Evolutionary conservation across 176 grass and related monocot species (phyloP).

Genomic region (Carex pumila): DNA sequence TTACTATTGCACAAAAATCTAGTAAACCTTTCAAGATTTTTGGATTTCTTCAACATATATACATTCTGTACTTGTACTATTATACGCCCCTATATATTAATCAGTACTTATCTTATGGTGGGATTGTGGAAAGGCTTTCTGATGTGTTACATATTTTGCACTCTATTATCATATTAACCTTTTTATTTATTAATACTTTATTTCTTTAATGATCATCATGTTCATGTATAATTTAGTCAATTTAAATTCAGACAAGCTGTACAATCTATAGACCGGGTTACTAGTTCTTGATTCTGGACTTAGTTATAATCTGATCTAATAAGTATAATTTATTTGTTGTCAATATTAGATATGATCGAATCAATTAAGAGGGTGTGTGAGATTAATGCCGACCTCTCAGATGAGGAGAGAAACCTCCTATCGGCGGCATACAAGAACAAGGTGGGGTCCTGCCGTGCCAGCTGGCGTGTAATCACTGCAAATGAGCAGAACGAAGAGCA

Average conservation of each 20-base stretch:
- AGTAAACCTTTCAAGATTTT: too few relatives aligned
- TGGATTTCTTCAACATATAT: not conserved
- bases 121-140: not conserved
- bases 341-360: slow-evolving; percentile 34
- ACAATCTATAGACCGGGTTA: not conserved
- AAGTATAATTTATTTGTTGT: not conserved
- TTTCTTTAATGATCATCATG: not conserved
- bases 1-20: not conserved
- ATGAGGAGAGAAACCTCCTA: slow-evolving; percentile 35
- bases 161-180: not conserved
- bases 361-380: slow-evolving; percentile 29
- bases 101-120: not conserved
- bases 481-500: slow-evolving; percentile 29
- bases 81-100: not conserved
- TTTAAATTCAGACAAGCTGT: not conserved
- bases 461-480: slow-evolving; percentile 27
- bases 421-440: slow-evolving; percentile 35
- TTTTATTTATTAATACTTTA: not conserved
- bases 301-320: not conserved
- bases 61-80: not conserved
- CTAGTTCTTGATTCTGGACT: not conserved
- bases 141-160: not conserved
- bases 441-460: slow-evolving; percentile 21
- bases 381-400: slow-evolving; percentile 27
- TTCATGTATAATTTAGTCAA: not conserved